Base-by-base conservation (phyloP, 495 filamentous ascomycete genomes). In the Ramalina peruviana region DNA sequence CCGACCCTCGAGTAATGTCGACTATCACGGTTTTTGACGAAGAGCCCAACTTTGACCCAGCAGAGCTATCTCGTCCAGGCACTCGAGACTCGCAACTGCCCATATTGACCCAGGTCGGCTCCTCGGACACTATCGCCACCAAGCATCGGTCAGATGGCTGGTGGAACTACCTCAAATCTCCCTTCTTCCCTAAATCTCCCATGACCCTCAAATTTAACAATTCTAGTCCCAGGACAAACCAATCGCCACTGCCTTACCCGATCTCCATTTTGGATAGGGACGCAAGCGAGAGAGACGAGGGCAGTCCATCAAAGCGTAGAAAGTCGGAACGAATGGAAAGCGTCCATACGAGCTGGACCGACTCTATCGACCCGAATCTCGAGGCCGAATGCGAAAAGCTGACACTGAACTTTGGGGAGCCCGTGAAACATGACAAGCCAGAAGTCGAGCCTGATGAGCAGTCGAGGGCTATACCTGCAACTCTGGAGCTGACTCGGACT, bases 151-250 rank as follows among this genome's bases (percentile, higher is more conserved):
- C 86, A 4, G 73, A 77, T 36, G 86, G 86, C 11, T 95, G 88
- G 88, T 95, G 88, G 88, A 88, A 85, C 52, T 74, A 83, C 51
- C 74, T 94, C 39, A 81, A 81, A 2, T 88, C 87, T 1, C 88
- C 88, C 0, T 82, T 94, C 49, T 58, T 79, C 38, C 65, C 70
- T 57, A 65, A 49, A 70, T 74, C 54, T 69, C 66, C 38, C 59
- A 60, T 46, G 57, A 65, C 42, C 48, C 60, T 48, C 57, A 64
- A 33, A 53, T 36, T 48, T 38, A 10, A 43, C 21, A 26, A 36
- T 10, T 20, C 44, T 23, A 21, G 36, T 27, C 61, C 62, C 4
- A 42, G 58, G 4, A 60, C 60, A 17, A 25, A 50, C 26, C 57
- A 63, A 46, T 62, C 71, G 23, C 54, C 60, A 15, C 26, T 67